Evolutionary conservation across 2,329 filamentous ascomycete genomes (phyloP).

Genomic region (Parastagonospora avenae): DNA sequence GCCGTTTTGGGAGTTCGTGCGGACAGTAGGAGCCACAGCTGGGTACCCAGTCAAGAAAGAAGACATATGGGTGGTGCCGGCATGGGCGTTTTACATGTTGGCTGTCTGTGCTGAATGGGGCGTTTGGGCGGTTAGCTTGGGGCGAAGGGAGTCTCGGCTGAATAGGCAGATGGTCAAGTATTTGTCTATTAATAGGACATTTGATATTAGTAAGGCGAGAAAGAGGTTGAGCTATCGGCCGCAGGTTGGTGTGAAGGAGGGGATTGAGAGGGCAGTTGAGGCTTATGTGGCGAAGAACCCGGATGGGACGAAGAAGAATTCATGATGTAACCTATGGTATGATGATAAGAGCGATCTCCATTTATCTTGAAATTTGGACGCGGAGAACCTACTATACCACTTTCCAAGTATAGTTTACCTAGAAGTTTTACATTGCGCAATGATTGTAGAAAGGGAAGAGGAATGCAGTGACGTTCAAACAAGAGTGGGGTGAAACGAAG

Average conservation of each 20-base stretch:
- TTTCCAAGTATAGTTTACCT: too few relatives aligned
- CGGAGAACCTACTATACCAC: too few relatives aligned
- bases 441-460: too few relatives aligned
- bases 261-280: not conserved
- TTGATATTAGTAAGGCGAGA: not conserved
- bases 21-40: not conserved
- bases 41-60: not conserved
- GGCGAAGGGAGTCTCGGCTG: not conserved
- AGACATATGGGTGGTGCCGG: not conserved
- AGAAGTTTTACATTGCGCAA: too few relatives aligned
- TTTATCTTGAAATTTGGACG: too few relatives aligned
- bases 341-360: too few relatives aligned
- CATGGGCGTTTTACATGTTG: not conserved
- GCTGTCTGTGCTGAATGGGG: not conserved
- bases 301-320: not conserved
- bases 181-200: not conserved
- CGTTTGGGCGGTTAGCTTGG: not conserved
- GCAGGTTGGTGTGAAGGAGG: not conserved
- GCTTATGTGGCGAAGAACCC: not conserved
- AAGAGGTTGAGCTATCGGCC: not conserved
- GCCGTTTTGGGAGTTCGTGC: not conserved
- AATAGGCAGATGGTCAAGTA: not conserved
- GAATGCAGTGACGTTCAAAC: too few relatives aligned
- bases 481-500: too few relatives aligned
- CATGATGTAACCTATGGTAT: not conserved